Percentiles rank a stretch among this genome's conserved stretches.
Conservation (phyloP, 164 flowering plant species). For the Euptelea pleiosperma region DNA sequence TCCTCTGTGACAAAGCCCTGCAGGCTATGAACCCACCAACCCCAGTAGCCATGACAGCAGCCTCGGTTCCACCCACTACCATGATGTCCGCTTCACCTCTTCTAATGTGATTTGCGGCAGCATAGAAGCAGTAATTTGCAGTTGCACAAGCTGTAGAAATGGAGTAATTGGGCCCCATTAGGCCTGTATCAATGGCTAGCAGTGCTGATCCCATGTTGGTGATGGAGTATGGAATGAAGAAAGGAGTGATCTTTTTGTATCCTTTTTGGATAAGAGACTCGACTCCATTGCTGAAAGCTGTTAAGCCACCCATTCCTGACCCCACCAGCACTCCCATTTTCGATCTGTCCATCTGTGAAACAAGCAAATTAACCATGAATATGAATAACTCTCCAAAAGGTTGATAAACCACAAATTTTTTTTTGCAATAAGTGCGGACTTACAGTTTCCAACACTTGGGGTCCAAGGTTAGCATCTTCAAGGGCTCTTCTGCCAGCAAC, state of each 20-base stretch:
- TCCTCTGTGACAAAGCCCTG: conserved; percentile 68
- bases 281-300: conserved; percentile 54
- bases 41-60: conserved; percentile 50
- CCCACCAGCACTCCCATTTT: conserved; percentile 63
- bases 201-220: conserved; percentile 78
- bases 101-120: conserved; percentile 75
- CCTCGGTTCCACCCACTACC: conserved; percentile 68
- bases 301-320: conserved; percentile 72
- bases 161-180: conserved; percentile 77
- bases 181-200: conserved; percentile 66
- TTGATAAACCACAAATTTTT: not conserved
- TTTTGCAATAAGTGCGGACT: conserved; percentile 9
- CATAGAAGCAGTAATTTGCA: conserved; percentile 65
- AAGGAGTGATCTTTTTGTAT: conserved; percentile 62
- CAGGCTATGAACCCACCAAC: conserved; percentile 75
- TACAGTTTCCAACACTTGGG: conserved; percentile 46
- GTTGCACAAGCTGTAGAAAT: conserved; percentile 83
- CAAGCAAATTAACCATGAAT: not conserved
- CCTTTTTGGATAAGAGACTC: conserved; percentile 54
- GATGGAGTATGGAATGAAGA: conserved; percentile 72
- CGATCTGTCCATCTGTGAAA: conserved; percentile 53
- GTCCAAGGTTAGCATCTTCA: conserved; percentile 60
- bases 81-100: conserved; percentile 66
- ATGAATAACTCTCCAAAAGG: not conserved
- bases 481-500: conserved; percentile 74